phyloP scores from a whole-genome alignment of 108 stramenopile species.

The Skeletonema potamos region DNA sequence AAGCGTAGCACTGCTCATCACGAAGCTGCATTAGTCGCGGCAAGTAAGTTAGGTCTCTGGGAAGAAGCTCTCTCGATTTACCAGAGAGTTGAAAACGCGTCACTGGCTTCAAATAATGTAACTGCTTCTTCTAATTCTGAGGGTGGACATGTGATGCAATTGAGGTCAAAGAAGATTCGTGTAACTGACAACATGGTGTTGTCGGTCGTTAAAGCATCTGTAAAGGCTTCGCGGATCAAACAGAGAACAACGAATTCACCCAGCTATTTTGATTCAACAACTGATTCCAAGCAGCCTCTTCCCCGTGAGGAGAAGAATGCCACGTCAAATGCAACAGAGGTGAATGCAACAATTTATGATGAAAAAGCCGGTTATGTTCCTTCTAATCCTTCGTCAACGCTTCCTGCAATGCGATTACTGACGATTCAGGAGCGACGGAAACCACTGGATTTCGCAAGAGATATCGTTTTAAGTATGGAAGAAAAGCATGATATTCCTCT shows the following conservation, averaged over 20 bases:
- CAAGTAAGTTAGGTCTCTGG: conserved; percentile 77
- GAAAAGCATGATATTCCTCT: conserved; percentile 52
- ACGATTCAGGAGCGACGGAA: conserved; percentile 49
- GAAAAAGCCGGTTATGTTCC: not conserved
- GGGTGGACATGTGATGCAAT: not conserved
- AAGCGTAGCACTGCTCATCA: conserved; percentile 63
- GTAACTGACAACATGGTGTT: conserved; percentile 78
- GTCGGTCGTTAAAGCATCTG: conserved; percentile 55
- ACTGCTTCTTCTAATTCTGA: not conserved
- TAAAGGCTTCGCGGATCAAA: conserved; percentile 46
- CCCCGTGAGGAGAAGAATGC: not conserved
- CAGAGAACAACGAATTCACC: conserved; percentile 2
- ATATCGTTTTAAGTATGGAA: conserved; percentile 47
- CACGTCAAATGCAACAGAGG: not conserved
- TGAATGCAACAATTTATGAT: not conserved
- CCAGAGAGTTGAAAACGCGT: conserved; percentile 38
- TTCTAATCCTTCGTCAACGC: not conserved
- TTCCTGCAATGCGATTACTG: not conserved
- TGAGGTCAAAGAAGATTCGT: conserved; percentile 4
- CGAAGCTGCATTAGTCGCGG: conserved; percentile 77
- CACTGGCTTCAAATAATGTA: not conserved
- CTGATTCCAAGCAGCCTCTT: not conserved
- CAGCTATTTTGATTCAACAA: not conserved
- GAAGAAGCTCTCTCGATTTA: conserved; percentile 69
- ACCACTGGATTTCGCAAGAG: conserved; percentile 60